A percentile compares a stretch with the other conserved stretches of the same genome.
Conservation (phyloP, 345 rosid species). For the Corymbia maculata region DNA sequence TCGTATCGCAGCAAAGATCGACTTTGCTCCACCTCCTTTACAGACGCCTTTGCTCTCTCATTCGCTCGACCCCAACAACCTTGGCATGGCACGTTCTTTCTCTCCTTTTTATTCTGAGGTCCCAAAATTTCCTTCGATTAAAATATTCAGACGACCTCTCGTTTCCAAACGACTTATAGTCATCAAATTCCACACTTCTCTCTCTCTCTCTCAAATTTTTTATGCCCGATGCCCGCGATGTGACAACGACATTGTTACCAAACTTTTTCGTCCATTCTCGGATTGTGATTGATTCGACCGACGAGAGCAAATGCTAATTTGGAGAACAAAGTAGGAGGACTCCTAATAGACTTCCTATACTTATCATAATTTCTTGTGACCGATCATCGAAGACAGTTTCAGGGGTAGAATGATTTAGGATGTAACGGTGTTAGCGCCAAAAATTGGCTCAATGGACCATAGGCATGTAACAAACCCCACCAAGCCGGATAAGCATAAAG, state of each 20-base stretch:
- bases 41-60: not conserved
- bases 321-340: fast-evolving
- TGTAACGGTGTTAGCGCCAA: no score
- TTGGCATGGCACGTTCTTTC: not conserved
- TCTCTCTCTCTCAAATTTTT: no score
- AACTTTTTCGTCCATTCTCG: no score
- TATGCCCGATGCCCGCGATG: not conserved
- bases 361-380: no score
- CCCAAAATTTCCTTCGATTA: not conserved
- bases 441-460: no score
- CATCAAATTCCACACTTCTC: not conserved
- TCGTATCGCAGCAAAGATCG: not conserved
- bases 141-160: not conserved
- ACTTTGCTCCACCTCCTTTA: not conserved
- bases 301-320: no score
- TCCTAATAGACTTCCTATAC: no score
- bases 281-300: not conserved
- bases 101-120: not conserved
- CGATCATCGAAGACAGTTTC: no score
- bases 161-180: not conserved
- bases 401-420: no score
- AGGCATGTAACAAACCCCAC: no score
- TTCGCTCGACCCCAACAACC: no score
- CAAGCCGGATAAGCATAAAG: no score
- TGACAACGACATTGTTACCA: not conserved